Evolutionary conservation across 139 green algal species (phyloP).

Genomic region (Pseudopediastrum boryanum): DNA sequence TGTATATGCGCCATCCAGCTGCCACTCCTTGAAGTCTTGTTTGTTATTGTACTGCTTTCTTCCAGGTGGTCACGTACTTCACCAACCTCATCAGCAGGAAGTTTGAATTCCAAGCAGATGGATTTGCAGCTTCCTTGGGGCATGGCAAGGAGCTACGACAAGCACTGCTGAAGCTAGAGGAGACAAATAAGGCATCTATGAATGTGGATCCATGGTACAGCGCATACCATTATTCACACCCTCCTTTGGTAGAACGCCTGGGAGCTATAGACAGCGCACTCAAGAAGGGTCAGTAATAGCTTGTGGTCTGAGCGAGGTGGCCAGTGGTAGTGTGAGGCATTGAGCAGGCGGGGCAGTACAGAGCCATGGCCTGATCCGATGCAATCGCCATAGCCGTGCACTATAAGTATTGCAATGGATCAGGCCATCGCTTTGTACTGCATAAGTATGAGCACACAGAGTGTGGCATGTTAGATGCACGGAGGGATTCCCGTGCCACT

Average conservation of each 20-base stretch:
- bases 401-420: too few species aligned
- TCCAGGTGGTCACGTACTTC: constrained; percentile 69
- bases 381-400: too few species aligned
- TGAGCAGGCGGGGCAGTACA: too few species aligned
- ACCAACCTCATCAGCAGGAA: constrained; percentile 78
- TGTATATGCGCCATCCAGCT: too few species aligned
- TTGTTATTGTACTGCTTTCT: neutral
- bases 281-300: constrained; percentile 51
- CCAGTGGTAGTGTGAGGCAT: too few species aligned
- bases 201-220: constrained; percentile 45
- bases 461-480: too few species aligned
- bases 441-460: too few species aligned
- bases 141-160: constrained; percentile 54
- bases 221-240: constrained; percentile 86
- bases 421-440: too few species aligned
- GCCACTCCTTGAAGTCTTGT: too few species aligned
- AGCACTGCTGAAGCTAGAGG: constrained; percentile 81
- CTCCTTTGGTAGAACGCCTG: constrained; percentile 81
- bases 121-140: constrained; percentile 44
- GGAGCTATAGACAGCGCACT: constrained; percentile 64
- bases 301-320: neutral
- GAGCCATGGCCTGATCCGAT: too few species aligned
- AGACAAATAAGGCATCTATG: constrained; percentile 79
- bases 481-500: too few species aligned
- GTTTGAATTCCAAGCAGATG: constrained; percentile 95